Base-by-base conservation (phyloP, 495 filamentous ascomycete genomes). In the Cercophora scortea region DNA sequence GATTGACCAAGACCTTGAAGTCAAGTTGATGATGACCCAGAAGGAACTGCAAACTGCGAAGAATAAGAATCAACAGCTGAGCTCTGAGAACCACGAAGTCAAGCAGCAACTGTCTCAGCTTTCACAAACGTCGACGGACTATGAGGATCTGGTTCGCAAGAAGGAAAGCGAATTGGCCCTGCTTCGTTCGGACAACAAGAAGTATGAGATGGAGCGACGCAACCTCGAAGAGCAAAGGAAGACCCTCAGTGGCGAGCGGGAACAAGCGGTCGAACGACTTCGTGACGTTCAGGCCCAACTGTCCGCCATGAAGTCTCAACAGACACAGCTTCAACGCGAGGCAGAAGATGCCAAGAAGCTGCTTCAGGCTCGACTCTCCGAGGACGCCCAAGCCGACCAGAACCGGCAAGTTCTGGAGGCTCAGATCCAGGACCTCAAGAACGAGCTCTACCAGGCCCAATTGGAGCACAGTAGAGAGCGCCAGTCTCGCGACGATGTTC, bases 401-500 rank as follows among this genome's bases (percentile, higher is more conserved):
- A 89, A 89, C 56, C 82, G 91, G 3, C 88, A 86, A 57, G 78
- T 97, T 52, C 77, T 97, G 6, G 90, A 96, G 63, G 76, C 85
- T 12, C 93, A 98, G 60, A 85, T 94, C 49, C 78, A 86, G 36
- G 90, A 95, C 54, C 75, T 97, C 12, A 96, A 96, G 62, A 71
- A 77, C 10, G 83, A 96, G 60, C 75, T 97, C 4, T 90, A 88
- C 68, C 78, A 89, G 58, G 80, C 87, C 4, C 90, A 97, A 62
- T 81, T 85, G 55, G 93, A 96, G 48, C 78, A 97, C 10, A 95
- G 90, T 63, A 79, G 89, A 7, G 93, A 96, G 63, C 82, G 89
- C 12, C 93, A 98, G 67, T 96, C 91, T n/a, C 79, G 94, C 55
- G 90, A 96, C 54, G 94, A 98, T 67, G 90, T 96, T 34, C 88